Base-by-base conservation (phyloP, 495 filamentous ascomycete species). In the Delitschia confertaspora region DNA sequence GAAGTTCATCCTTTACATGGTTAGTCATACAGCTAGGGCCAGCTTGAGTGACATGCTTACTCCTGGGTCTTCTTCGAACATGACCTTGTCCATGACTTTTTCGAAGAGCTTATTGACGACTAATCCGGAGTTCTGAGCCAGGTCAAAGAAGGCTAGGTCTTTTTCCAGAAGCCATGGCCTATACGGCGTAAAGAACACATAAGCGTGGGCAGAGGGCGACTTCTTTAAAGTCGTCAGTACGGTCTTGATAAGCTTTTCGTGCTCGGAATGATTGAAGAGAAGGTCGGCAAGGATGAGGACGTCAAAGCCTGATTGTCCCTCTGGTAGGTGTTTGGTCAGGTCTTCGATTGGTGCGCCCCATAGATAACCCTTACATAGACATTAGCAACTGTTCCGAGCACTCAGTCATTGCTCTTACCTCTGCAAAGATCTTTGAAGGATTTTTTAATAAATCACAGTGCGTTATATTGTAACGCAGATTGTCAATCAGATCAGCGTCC, bases 181-280 rank as follows among this genome's bases (percentile, higher is more conserved):
- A 65, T 96, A 93, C 1, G 84, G 85, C 0, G 87, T 93, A 62
- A 96, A 96, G 54, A 94, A 91, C 10, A 95, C 88, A 52, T 86
- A 65, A 1, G 87, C 88, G 32, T 67, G 71, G 13, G 81, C 72
- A 10, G 68, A 63, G n/a, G 51, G 43, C 5, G 62, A 55, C 30
- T 67, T 69, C 47, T 69, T 74, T 42, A 91, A 59, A 2, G 80
- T 81, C 51, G 65, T 40, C 49, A 73, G 64, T 42, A 95, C 73
- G 0, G 81, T 86, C 33, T 72, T 68, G 39, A 88, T 66, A 51
- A 96, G 71, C 50, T 83, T 83, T 2, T 51, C 60, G 57, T 95
- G 89, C 65, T 93, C 85, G 5, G 76, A 80, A 51, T 94, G 84
- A 40, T 85, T 84, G 61, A 95, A 96, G 1, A 95, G 70, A 21